phyloP scores from a whole-genome alignment of 768 basidiomycete genomes.

The Boletus vinaceobasis region DNA sequence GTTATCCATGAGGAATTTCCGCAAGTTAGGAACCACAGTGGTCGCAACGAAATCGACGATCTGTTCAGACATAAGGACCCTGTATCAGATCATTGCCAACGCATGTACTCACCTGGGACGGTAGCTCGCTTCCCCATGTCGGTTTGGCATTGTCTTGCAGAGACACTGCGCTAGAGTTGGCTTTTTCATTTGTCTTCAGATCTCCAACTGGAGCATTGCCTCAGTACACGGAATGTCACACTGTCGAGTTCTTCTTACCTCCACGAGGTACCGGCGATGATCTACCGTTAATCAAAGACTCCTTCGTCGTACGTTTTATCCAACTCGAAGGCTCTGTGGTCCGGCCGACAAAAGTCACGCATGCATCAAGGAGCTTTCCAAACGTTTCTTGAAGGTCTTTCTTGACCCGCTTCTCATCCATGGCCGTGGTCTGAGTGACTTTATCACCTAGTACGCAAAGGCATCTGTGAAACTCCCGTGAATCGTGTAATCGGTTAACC shows the following conservation, averaged over 20 bases:
- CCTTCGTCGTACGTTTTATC: constrained; percentile 69
- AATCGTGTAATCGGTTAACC: constrained; percentile 5
- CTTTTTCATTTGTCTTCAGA: constrained; percentile 59
- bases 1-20: constrained; percentile 76
- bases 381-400: constrained; percentile 93
- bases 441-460: constrained; percentile 78
- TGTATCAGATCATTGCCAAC: constrained; percentile 13
- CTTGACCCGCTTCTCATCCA: constrained; percentile 84
- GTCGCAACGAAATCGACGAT: constrained; percentile 70
- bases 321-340: constrained; percentile 75
- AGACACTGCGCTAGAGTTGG: constrained; percentile 42
- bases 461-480: constrained; percentile 46
- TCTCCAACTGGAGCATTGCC: constrained; percentile 29
- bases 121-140: constrained; percentile 27
- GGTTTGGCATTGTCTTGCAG: constrained; percentile 31
- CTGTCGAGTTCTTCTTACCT: constrained; percentile 35
- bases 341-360: constrained; percentile 68
- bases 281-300: constrained; percentile 63
- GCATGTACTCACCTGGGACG: constrained; percentile 24
- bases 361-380: constrained; percentile 78
- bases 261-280: constrained; percentile 62
- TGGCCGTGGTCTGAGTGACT: constrained; percentile 81
- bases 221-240: background rate
- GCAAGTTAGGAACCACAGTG: constrained; percentile 67
- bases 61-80: constrained; percentile 36